A percentile compares a stretch with the other conserved stretches of the same genome.
Conservation (phyloP, 371 early-diverging fungal genomes). For the Rhizopus microsporus region DNA sequence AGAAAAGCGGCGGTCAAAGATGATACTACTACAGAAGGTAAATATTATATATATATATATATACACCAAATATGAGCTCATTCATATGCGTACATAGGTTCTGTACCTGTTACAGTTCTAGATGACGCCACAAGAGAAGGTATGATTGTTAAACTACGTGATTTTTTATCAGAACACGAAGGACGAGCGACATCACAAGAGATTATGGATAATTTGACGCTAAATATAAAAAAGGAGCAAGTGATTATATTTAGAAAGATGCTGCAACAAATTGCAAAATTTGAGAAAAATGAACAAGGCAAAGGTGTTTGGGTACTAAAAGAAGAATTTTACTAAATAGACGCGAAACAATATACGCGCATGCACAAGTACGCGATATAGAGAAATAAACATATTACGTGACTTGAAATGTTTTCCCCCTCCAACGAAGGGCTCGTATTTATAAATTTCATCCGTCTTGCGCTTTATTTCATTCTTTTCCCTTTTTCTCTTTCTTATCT, state of each 20-base stretch:
- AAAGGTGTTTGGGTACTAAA: conserved; percentile 57
- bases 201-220: conserved; percentile 52
- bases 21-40: conserved; percentile 1
- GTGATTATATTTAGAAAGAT: conserved; percentile 64
- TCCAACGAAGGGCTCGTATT: no score
- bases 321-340: conserved; percentile 43
- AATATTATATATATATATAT: background rate
- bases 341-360: background rate
- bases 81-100: background rate
- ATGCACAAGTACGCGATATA: background rate
- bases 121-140: conserved; percentile 35
- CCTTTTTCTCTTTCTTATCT: background rate
- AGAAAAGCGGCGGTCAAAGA: conserved; percentile 40
- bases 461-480: conserved; percentile 1
- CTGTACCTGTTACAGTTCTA: conserved; percentile 18
- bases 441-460: background rate
- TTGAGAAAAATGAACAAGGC: conserved; percentile 40
- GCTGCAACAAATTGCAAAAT: conserved; percentile 65
- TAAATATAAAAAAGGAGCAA: conserved; percentile 50
- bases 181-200: conserved; percentile 53
- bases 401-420: background rate
- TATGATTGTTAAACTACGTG: conserved; percentile 56
- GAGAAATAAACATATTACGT: background rate
- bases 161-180: conserved; percentile 47
- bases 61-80: background rate